Conservation (phyloP, 1,284 basidiomycete species). For the Laetiporus sulphureus region DNA sequence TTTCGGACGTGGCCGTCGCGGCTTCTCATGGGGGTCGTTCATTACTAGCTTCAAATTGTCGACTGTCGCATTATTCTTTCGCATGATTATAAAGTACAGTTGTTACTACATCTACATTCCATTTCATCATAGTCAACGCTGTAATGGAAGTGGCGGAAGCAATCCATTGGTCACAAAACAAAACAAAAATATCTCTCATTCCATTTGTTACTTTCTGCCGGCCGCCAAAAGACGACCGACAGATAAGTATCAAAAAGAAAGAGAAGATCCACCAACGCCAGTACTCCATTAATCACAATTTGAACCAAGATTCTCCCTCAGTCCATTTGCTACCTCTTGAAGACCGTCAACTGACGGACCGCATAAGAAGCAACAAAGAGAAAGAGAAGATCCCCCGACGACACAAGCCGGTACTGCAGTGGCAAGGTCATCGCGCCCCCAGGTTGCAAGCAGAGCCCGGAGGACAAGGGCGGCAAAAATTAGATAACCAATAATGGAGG, state of each 20-base stretch:
- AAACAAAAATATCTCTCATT: too few species aligned
- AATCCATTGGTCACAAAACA: too few species aligned
- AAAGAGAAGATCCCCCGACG: constrained; percentile 21
- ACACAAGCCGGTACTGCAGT: constrained; percentile 25
- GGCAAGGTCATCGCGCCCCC: constrained; percentile 23
- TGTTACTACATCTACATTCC: too few species aligned
- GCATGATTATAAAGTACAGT: too few species aligned
- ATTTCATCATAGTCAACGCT: too few species aligned
- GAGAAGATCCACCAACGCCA: constrained; percentile 22
- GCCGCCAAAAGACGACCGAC: neutral
- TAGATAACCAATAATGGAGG: constrained; percentile 35
- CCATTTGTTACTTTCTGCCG: constrained; percentile 1
- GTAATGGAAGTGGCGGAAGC: too few species aligned
- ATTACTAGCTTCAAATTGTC: too few species aligned
- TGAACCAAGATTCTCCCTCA: too few species aligned
- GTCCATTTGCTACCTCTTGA: constrained; percentile 1
- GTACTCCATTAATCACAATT: too few species aligned
- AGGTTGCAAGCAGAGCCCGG: constrained; percentile 26
- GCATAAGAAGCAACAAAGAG: constrained; percentile 1
- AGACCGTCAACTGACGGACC: neutral
- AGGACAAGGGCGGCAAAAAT: constrained; percentile 30
- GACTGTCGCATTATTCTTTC: too few species aligned
- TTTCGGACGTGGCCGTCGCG: too few species aligned
- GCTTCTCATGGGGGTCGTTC: too few species aligned
- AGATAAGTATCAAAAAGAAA: constrained; percentile 1